phyloP scores from a whole-genome alignment of 2,329 filamentous ascomycete genomes.

The Sclerotinia subarctica region DNA sequence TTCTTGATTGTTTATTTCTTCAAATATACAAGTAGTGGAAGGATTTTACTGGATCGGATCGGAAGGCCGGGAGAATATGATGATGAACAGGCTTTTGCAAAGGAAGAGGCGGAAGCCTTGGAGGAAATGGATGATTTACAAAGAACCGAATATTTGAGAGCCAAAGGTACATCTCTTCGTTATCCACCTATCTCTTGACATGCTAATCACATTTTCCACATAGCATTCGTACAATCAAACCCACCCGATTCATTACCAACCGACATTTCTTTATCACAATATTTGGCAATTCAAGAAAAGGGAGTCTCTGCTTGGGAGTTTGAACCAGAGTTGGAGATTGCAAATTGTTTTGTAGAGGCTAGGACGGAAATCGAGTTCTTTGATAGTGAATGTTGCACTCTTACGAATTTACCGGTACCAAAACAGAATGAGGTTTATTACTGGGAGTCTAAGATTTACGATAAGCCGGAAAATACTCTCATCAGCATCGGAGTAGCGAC shows the following conservation, averaged over 20 bases:
- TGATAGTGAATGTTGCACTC: constrained; percentile 91
- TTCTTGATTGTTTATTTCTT: constrained; percentile 89
- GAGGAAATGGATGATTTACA: constrained; percentile 95
- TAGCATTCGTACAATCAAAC: constrained; percentile 91
- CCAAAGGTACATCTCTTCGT: constrained; percentile 68
- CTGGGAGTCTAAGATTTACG: constrained; percentile 98
- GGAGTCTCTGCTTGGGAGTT: constrained; percentile 99
- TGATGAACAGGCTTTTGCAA: constrained; percentile 90
- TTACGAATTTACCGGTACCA: constrained; percentile 79
- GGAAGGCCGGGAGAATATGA: constrained; percentile 94
- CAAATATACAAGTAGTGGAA: constrained; percentile 79
- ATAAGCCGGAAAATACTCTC: constrained; percentile 85
- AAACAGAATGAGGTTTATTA: constrained; percentile 99
- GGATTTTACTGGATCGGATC: constrained; percentile 90
- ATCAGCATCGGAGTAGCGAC: constrained; percentile 93
- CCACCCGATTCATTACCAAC: constrained; percentile 93
- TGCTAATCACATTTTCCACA: constrained; percentile 3
- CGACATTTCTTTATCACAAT: constrained; percentile 96
- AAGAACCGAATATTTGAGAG: constrained; percentile 84
- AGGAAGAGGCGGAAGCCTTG: constrained; percentile 91
- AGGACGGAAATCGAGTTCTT: constrained; percentile 99
- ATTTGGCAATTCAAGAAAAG: constrained; percentile 97
- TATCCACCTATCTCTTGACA: neutral
- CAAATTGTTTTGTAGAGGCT: constrained; percentile 96
- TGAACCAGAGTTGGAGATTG: constrained; percentile 96